Conservation (phyloP, 1,284 basidiomycete species). For the Chalciporus sp. region DNA sequence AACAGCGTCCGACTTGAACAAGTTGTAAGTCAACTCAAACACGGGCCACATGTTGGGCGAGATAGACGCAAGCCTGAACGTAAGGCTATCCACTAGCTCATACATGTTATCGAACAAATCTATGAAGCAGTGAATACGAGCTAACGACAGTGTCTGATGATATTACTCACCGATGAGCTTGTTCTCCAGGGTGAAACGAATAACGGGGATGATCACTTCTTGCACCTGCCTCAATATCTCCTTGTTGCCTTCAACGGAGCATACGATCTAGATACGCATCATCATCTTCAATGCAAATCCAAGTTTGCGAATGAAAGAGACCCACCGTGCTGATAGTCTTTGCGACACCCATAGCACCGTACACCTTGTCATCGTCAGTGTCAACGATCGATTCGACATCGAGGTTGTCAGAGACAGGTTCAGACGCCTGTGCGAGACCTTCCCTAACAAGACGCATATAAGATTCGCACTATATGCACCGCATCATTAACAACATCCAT, state of each 20-base stretch:
- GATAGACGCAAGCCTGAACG: constrained; percentile 80
- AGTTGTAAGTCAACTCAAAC: constrained; percentile 79
- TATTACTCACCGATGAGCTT: constrained; percentile 65
- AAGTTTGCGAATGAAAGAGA: constrained; percentile 1
- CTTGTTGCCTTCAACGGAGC: constrained; percentile 71
- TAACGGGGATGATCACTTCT: constrained; percentile 78
- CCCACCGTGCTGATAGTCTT: constrained; percentile 79
- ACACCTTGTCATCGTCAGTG: constrained; percentile 79
- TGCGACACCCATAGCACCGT: constrained; percentile 82
- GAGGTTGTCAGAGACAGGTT: constrained; percentile 45
- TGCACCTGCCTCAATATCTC: constrained; percentile 84
- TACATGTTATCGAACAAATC: constrained; percentile 90
- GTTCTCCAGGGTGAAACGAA: constrained; percentile 76
- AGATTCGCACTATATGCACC: constrained; percentile 63
- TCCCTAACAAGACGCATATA: constrained; percentile 81
- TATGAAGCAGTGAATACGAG: constrained; percentile 28
- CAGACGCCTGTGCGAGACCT: constrained; percentile 52
- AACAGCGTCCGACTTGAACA: constrained; percentile 84
- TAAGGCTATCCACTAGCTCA: constrained; percentile 83
- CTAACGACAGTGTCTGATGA: neutral
- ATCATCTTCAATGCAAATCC: neutral
- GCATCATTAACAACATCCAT: neutral
- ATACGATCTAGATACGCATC: constrained; percentile 53
- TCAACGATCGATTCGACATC: constrained; percentile 57
- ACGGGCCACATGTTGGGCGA: constrained; percentile 86